These are phyloP conservation scores for Zymoseptoria pseudotritici DNA, from an alignment of 2,329 filamentous ascomycete genomes.

Conservation along the genomic window DNA sequence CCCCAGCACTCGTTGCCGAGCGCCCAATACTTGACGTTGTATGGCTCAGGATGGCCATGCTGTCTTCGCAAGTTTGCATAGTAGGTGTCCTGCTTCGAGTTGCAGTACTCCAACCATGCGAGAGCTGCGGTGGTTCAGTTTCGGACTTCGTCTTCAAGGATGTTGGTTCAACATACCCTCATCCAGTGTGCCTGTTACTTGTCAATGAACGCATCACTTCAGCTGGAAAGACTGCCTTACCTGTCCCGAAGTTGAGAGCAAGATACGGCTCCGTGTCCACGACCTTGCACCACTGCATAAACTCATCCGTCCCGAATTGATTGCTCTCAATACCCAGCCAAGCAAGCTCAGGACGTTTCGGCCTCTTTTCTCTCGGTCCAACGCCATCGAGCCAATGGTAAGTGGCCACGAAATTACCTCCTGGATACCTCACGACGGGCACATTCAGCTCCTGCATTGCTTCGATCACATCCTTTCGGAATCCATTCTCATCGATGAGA, in stretches of 20 bases:
- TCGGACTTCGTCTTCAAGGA: background rate
- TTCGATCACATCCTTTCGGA: constrained; percentile 69
- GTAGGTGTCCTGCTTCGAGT: constrained; percentile 66
- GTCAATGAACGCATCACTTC: background rate
- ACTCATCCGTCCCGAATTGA: constrained; percentile 78
- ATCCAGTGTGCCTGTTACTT: constrained; percentile 36
- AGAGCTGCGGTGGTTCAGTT: constrained; percentile 40
- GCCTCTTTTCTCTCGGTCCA: constrained; percentile 63
- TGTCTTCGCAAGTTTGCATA: constrained; percentile 73
- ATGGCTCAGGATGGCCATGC: constrained; percentile 69
- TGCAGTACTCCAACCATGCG: constrained; percentile 82
- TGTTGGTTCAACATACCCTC: constrained; percentile 39
- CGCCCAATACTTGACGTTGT: constrained; percentile 80
- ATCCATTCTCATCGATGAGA: constrained; percentile 67
- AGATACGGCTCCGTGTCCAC: constrained; percentile 73
- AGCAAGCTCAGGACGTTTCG: constrained; percentile 61
- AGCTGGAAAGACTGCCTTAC: constrained; percentile 24
- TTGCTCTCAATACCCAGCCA: constrained; percentile 74
- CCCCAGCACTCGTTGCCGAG: constrained; percentile 70
- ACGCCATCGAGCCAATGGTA: constrained; percentile 82
- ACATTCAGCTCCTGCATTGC: constrained; percentile 66
- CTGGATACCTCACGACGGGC: constrained; percentile 73
- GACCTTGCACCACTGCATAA: constrained; percentile 70
- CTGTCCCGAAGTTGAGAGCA: constrained; percentile 74
- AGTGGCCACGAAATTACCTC: constrained; percentile 76